These are phyloP conservation scores for Cephalotrichum gorgonifer DNA, from an alignment of 2,329 filamentous ascomycete species.

Conservation along the genomic window DNA sequence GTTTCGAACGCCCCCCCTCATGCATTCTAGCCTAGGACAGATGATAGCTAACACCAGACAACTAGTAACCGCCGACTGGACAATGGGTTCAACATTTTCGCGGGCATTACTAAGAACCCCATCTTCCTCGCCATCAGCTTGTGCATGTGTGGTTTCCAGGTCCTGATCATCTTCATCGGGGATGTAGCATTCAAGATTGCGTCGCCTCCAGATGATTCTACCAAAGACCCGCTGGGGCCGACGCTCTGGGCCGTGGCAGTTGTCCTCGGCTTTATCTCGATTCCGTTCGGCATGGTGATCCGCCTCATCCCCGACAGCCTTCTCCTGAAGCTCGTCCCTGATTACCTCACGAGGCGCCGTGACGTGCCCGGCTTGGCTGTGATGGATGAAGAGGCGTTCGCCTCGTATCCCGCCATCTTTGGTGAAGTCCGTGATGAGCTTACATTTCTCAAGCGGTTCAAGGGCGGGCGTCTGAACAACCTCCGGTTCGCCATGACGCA, in stretches of 20 bases:
- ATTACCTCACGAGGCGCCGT: slow-evolving; percentile 38
- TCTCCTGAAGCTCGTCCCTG: slow-evolving; percentile 40
- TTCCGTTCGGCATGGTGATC: slow-evolving; percentile 72
- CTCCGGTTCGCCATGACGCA: slow-evolving; percentile 70
- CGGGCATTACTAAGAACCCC: slow-evolving; percentile 72
- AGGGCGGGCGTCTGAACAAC: slow-evolving; percentile 72
- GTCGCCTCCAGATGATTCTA: slow-evolving; percentile 13
- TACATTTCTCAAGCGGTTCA: slow-evolving; percentile 68
- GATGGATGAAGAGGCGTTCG: slow-evolving; percentile 56
- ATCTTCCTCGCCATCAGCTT: slow-evolving; percentile 82
- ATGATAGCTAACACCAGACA: slow-evolving; percentile 1
- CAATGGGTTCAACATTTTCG: slow-evolving; percentile 92
- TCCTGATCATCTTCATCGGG: slow-evolving; percentile 83
- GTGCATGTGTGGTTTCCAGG: slow-evolving; percentile 81
- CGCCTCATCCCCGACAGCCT: slow-evolving; percentile 72
- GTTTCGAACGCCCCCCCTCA: background rate
- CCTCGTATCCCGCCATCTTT: slow-evolving; percentile 60
- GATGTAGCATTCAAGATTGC: slow-evolving; percentile 67
- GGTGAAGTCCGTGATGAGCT: slow-evolving; percentile 72
- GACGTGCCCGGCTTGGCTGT: slow-evolving; percentile 44
- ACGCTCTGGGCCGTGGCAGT: slow-evolving; percentile 83
- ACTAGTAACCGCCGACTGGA: slow-evolving; percentile 77
- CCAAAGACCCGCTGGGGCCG: slow-evolving; percentile 47
- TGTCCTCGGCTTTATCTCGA: slow-evolving; percentile 71
- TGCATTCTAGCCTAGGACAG: background rate